phyloP scores from a whole-genome alignment of 371 early-diverging fungal genomes.

The Phascolomyces articulosus region DNA sequence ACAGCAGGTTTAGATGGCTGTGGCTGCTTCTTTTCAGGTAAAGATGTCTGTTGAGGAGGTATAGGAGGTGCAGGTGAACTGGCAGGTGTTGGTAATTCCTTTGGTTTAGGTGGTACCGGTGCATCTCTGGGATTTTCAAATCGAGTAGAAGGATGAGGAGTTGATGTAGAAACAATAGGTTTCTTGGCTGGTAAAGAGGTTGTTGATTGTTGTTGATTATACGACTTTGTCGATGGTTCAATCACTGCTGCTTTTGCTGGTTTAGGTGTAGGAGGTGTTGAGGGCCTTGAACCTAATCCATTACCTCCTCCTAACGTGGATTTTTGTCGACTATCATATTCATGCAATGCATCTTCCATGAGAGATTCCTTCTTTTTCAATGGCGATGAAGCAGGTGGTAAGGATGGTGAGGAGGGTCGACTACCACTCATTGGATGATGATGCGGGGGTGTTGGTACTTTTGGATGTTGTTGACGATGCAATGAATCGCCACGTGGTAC shows the following conservation, averaged over 20 bases:
- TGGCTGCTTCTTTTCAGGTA: not conserved
- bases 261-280: not conserved
- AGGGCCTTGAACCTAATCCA: not conserved
- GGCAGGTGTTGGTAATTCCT: not conserved
- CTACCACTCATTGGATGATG: not conserved
- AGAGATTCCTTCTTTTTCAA: not conserved
- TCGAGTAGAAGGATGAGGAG: not conserved
- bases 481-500: constrained; percentile 1
- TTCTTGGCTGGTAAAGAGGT: not conserved
- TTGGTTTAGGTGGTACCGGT: constrained; percentile 17
- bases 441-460: not conserved
- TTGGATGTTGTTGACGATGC: not conserved
- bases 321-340: constrained; percentile 4
- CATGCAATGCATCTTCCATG: not conserved
- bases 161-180: not conserved
- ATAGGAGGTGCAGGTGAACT: not conserved
- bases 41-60: not conserved
- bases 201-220: not conserved
- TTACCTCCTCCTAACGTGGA: too few species aligned
- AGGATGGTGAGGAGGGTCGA: not conserved
- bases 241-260: not conserved
- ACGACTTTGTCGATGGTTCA: not conserved
- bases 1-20: not conserved
- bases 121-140: constrained; percentile 20
- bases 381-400: not conserved